These are phyloP conservation scores for Ophiostoma himal-ulmi DNA, from an alignment of 2,329 filamentous ascomycete species.

Conservation along the genomic window DNA sequence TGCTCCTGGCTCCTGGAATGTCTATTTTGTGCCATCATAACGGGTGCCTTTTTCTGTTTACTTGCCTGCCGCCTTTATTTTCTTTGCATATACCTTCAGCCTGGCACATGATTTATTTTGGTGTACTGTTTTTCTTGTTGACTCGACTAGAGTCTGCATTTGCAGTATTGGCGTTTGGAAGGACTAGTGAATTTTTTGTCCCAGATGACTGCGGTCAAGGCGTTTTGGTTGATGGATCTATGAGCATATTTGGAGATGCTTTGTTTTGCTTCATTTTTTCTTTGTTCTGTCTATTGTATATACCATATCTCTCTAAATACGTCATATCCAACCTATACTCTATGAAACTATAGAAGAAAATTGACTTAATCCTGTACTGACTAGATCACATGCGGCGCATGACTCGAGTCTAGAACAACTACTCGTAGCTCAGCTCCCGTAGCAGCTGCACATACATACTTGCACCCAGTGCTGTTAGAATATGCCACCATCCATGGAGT, in stretches of 20 bases:
- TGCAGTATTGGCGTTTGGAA: slow-evolving; percentile 8
- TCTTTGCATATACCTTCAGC: neutral
- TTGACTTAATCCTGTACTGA: too few relatives aligned
- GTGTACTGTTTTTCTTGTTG: neutral
- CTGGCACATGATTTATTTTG: neutral
- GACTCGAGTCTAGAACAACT: too few relatives aligned
- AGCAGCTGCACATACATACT: slow-evolving; percentile 21
- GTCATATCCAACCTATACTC: neutral
- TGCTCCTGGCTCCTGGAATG: slow-evolving; percentile 22
- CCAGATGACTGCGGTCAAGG: neutral
- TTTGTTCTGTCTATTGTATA: neutral
- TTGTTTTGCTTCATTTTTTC: neutral
- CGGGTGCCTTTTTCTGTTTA: neutral
- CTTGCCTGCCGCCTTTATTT: neutral
- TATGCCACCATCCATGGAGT: slow-evolving; percentile 60
- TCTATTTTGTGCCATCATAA: slow-evolving; percentile 13
- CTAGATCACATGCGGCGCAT: too few relatives aligned
- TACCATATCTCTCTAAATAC: neutral
- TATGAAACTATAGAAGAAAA: too few relatives aligned
- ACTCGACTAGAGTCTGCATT: neutral
- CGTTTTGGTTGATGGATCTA: neutral
- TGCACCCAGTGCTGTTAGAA: slow-evolving; percentile 52
- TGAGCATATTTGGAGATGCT: neutral
- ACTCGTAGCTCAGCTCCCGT: slow-evolving; percentile 15
- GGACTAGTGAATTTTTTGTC: neutral